Evolutionary conservation across 2,329 filamentous ascomycete species (phyloP), one percentile per base, ranked within the genome.

Genomic region (Penicillium sp.): DNA sequence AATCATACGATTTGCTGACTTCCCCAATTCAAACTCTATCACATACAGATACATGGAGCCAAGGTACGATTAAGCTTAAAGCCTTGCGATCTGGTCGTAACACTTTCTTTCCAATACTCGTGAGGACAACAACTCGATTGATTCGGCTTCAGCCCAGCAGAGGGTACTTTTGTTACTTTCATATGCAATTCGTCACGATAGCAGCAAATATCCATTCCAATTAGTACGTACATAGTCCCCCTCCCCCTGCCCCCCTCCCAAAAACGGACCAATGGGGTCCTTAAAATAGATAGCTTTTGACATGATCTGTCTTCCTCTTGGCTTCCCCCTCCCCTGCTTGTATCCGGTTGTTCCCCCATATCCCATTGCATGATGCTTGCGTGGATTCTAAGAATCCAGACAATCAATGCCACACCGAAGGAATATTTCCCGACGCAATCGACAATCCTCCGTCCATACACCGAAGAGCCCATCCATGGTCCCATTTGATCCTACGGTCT

Each of bases 401-500:
- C 8, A 21, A 5, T 12, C 6, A 17, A 26, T 13, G 13, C 4
- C 21, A 40, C 36, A 9, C 8, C n/a, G 20, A 15, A 26, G 21
- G 13, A 40, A 24, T 15, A 27, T 3, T 4, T 13, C 3, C n/a
- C 23, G 10, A 8, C 9, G 18, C 4, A 40, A 27, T 40, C 12
- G 13, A 40, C 13, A 15, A 24, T 8, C 21, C 18, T 3, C 13
- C n/a, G n/a, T n/a, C 20, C 36, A 15, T 24, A 26, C 3, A 40
- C 7, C 5, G 10, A 24, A 23, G 7, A 9, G 21, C 13, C 20
- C 15, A 26, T 8, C 13, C 21, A 40, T 40, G 20, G 15, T 26
- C 44, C 49, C 27, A 48, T 39, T n/a, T 30, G 5, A 36, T 20
- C 36, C 43, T 43, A 33, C 34, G 33, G n/a, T n/a, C n/a, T n/a